Evolutionary conservation across 2,329 filamentous ascomycete species (phyloP), one percentile per base, ranked within the genome.

Genomic region (Lachnellula occidentalis): DNA sequence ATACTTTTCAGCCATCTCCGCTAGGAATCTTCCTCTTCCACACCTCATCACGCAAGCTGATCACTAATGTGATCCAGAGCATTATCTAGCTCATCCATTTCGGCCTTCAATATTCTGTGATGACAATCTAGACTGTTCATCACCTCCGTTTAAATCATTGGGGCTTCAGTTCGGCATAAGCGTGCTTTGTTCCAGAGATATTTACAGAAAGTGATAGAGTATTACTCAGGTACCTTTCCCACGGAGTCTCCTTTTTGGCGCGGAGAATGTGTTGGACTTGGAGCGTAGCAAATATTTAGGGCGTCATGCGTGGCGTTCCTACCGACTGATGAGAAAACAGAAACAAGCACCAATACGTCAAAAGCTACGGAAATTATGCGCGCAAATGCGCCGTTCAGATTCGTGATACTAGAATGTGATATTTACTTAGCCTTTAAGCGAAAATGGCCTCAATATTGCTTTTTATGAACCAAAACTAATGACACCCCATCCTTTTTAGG

Each of bases 321-420:
- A 39, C 36, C 17, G 14, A 8, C 17, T 39, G 36, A 39, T 1
- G 36, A 39, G 36, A 15, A 39, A 17, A 39, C 15, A 39, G 9
- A 15, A 17, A 7, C 36, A 41, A 27, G 17, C 48, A 19, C 11
- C 39, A 34, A 17, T 4, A 19, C 31, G n/a, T n/a, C 15, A n/a
- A 39, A 39, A 39, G 9, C 27, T 9, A 39, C 17, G 15, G 15
- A 15, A 36, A 27, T 31, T 21, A 42, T 45, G 11, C 14, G 5
- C 57, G 56, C 34, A 53, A 55, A 53, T 55, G 39, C 54, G 51
- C 56, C 55, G 58, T 54, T 58, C 14, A 54, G 50, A 56, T 54
- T 50, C 48, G 52, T 54, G 41, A 57, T 59, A 15, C 47, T 15
- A 14, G 41, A 41, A 59, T 51, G 57, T 59, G 55, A 46, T 42